Percentiles rank a stretch among this genome's conserved stretches.
These are phyloP conservation scores for Talaromyces atroroseus DNA, from an alignment of 2,329 filamentous ascomycete genomes.

Conservation along the genomic window DNA sequence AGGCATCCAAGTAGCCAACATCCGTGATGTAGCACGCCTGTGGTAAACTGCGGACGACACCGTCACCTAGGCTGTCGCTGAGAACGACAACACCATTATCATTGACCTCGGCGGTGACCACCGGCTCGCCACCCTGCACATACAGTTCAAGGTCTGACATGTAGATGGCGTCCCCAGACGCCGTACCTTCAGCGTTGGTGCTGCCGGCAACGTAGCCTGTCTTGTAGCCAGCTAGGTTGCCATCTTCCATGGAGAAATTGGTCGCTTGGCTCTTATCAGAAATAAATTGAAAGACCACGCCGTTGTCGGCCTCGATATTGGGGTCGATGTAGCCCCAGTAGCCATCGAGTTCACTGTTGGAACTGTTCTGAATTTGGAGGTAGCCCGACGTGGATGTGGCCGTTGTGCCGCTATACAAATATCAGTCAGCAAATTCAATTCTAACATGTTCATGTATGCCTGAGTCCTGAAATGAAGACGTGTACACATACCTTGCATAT, in stretches of 20 bases:
- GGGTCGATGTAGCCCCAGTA: slow-evolving; percentile 8
- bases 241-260: slow-evolving; percentile 4
- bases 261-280: slow-evolving; percentile 1
- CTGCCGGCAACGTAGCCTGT: slow-evolving; percentile 4
- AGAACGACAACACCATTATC: neutral
- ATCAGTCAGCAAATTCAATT: neutral
- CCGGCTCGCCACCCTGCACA: slow-evolving; percentile 5
- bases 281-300: slow-evolving; percentile 4
- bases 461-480: neutral
- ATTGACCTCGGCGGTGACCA: neutral
- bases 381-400: neutral
- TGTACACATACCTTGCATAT: neutral
- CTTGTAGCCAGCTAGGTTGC: slow-evolving; percentile 4
- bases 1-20: neutral
- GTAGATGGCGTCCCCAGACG: slow-evolving; percentile 2
- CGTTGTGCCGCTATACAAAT: neutral
- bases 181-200: slow-evolving; percentile 7
- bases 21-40: slow-evolving; percentile 2
- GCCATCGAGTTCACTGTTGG: slow-evolving; percentile 4
- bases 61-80: slow-evolving; percentile 1
- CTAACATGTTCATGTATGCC: too few relatives aligned
- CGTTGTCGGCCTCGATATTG: neutral
- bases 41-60: neutral
- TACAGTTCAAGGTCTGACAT: slow-evolving; percentile 1
- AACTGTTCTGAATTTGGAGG: slow-evolving; percentile 3